Conservation (phyloP, 305 asterid species). For the Nicotiana rustica region DNA sequence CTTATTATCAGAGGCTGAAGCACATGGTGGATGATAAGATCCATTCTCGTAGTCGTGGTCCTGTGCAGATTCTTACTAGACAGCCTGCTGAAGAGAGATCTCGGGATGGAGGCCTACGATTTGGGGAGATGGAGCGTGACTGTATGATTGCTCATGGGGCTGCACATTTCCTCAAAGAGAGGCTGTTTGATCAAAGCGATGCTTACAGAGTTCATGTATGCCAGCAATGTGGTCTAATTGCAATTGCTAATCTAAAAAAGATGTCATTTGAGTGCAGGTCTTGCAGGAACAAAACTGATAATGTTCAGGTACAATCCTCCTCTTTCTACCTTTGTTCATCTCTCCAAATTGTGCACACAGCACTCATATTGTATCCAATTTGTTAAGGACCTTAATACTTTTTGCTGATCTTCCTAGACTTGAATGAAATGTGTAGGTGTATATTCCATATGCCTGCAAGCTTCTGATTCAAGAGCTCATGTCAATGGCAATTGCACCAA, state of each 20-base stretch:
- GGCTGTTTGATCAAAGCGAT: slow-evolving; percentile 47
- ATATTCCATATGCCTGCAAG: slow-evolving; percentile 72
- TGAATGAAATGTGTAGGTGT: slow-evolving; percentile 41
- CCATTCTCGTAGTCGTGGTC: slow-evolving; percentile 47
- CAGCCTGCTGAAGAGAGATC: slow-evolving; percentile 49
- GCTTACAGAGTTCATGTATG: slow-evolving; percentile 47
- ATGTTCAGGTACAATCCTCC: slow-evolving; percentile 42
- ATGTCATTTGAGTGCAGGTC: slow-evolving; percentile 45
- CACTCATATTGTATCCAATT: not conserved
- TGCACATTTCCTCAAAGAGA: slow-evolving; percentile 42
- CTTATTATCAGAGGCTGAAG: slow-evolving; percentile 47
- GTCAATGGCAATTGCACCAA: slow-evolving; percentile 71
- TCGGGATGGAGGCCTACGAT: slow-evolving; percentile 45
- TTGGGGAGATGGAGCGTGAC: slow-evolving; percentile 49
- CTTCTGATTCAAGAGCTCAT: slow-evolving; percentile 72
- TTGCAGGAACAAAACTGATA: slow-evolving; percentile 45
- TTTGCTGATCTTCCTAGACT: no score
- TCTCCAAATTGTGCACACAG: not conserved
- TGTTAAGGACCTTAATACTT: not conserved
- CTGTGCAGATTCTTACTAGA: slow-evolving; percentile 44
- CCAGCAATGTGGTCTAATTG: slow-evolving; percentile 43
- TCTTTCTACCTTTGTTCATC: not conserved
- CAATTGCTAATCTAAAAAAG: slow-evolving; percentile 42
- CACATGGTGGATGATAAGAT: slow-evolving; percentile 51
- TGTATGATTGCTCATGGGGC: slow-evolving; percentile 51